Base-by-base conservation (phyloP, 306 rosid species). In the Quercus bicolor region DNA sequence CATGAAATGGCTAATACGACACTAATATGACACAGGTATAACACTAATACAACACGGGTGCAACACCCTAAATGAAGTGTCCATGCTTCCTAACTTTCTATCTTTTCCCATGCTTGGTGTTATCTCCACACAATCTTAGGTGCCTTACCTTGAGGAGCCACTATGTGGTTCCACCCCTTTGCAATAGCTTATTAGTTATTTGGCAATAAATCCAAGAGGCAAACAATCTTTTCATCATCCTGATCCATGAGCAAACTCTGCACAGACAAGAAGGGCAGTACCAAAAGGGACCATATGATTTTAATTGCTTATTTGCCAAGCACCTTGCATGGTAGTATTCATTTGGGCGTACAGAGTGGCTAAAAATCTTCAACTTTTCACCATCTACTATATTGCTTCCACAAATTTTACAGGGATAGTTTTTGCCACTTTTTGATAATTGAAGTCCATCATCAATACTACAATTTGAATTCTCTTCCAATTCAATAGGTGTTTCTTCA, bases 221-320 rank as follows among this genome's bases (percentile, higher is more conserved):
- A 40, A 68, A 93, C 90, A 77, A 93, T 87, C 86, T 81, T 68
- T 56, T 87, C 86, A 72, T 96, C 97, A 65, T 93, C 93, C 74
- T 56, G 71, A 84, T 96, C 91, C 5, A 80, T 16, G 66, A 91
- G 85, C 99, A 96, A 77, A 74, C 78, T 84, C 86, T 88, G 84
- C 98, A 96, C 74, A 96, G 77, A 77, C 99, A 96, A 73, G 94
- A 96, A 81, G 97, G 94, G 87, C 99, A 91, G 79, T 89, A 93
- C 99, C 99, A 93, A 52, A 81, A 34, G 52, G 68, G 61, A 79
- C 89, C 89, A 69, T 89, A 83, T 5, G 80, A 80, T 66, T 76
- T 83, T 24, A 85, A 74, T 88, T 90, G 94, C 81, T 89, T 87
- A 37, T 78, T 78, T 31, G 98, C 78, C 87, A 96, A 79, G 83